A percentile compares a stretch with the other conserved stretches of the same genome.
Conservation (phyloP, 2,329 filamentous ascomycete genomes). For the Graphilbum ipis-grandicollis region DNA sequence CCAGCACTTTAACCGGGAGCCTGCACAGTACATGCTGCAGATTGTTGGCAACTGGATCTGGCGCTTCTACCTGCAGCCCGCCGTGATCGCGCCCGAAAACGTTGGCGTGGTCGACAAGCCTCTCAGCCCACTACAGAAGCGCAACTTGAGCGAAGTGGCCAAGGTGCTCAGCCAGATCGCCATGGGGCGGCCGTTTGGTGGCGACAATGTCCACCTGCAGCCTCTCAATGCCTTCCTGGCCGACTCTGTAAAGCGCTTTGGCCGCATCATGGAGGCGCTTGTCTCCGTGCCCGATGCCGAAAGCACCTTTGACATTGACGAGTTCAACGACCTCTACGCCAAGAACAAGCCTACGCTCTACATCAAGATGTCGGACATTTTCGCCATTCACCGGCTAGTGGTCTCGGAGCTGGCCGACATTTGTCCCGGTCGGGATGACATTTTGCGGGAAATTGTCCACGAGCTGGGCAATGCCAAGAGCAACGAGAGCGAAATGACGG, state of each 20-base stretch:
- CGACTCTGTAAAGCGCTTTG: slow-evolving; percentile 67
- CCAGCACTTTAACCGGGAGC: slow-evolving; percentile 62
- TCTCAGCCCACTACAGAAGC: slow-evolving; percentile 78
- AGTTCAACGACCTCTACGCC: slow-evolving; percentile 94
- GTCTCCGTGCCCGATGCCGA: slow-evolving; percentile 79
- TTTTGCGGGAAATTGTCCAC: slow-evolving; percentile 77
- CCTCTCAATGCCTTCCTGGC: slow-evolving; percentile 83
- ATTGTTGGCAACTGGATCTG: slow-evolving; percentile 83
- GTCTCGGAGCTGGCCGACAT: slow-evolving; percentile 61
- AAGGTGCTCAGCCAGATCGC: slow-evolving; percentile 85
- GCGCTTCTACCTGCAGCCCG: slow-evolving; percentile 84
- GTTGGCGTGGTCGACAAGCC: slow-evolving; percentile 84
- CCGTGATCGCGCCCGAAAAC: slow-evolving; percentile 76
- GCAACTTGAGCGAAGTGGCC: slow-evolving; percentile 75
- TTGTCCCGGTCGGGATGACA: slow-evolving; percentile 67
- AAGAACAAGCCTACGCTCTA: slow-evolving; percentile 96
- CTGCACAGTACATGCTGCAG: slow-evolving; percentile 61
- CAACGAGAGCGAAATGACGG: slow-evolving; percentile 85
- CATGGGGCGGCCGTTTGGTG: slow-evolving; percentile 76
- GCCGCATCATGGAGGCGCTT: slow-evolving; percentile 56
- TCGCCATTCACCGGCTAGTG: slow-evolving; percentile 83
- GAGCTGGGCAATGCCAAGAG: slow-evolving; percentile 92
- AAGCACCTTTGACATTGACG: slow-evolving; percentile 90
- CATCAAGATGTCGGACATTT: slow-evolving; percentile 96
- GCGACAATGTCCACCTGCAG: slow-evolving; percentile 89